A percentile compares a stretch with the other conserved stretches of the same genome.
Evolutionary conservation across 176 grass and related monocot genomes (phyloP).

Genomic region (Leersia perrieri): DNA sequence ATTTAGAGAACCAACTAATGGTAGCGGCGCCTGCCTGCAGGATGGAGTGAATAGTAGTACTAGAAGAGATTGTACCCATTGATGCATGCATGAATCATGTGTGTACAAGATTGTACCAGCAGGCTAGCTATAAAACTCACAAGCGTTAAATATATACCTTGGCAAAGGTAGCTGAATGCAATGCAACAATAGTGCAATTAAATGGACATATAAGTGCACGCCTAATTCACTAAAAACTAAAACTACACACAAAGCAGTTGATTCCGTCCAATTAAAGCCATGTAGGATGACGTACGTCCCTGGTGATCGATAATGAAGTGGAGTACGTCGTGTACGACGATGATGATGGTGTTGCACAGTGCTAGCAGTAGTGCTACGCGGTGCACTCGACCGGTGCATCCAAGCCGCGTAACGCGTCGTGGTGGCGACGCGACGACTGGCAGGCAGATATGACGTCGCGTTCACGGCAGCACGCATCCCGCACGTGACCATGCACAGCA

Average conservation of each 20-base stretch:
- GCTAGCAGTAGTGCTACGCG: too few relatives aligned
- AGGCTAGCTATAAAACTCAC: not conserved
- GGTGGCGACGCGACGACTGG: too few relatives aligned
- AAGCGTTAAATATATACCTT: not conserved
- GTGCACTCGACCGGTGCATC: too few relatives aligned
- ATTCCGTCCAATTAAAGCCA: not conserved
- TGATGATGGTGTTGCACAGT: too few relatives aligned
- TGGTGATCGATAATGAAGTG: not conserved
- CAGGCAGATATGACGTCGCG: not conserved
- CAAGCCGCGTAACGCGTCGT: too few relatives aligned
- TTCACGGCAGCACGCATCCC: not conserved
- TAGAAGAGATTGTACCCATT: not conserved
- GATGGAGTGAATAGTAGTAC: not conserved
- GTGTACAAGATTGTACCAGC: not conserved
- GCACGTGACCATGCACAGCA: not conserved
- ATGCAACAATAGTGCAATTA: not conserved
- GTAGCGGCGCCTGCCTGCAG: not conserved
- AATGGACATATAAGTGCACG: not conserved
- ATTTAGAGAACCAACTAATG: not conserved
- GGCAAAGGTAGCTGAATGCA: not conserved
- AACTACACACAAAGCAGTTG: not conserved
- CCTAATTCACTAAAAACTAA: not conserved
- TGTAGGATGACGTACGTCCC: not conserved
- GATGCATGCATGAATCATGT: not conserved
- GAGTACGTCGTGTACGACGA: too few relatives aligned